Percentiles rank a stretch among this genome's conserved stretches.
Conservation (phyloP, 225 moss, liverwort and hornwort genomes). For the Bryum argenteum region DNA sequence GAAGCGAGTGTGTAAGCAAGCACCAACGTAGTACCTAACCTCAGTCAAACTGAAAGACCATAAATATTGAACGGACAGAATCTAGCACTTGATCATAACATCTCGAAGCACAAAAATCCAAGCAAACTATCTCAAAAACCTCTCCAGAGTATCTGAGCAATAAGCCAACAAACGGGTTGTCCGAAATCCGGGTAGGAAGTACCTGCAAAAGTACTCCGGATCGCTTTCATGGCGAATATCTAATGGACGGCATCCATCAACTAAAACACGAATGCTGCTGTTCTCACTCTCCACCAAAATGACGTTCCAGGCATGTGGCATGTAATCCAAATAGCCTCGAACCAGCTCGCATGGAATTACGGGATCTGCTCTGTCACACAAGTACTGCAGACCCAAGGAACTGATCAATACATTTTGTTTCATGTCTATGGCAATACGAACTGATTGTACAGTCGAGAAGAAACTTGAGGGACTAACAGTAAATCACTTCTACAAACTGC, state of each 20-base stretch:
- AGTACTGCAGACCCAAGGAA: constrained; percentile 58
- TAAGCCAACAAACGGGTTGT: not conserved
- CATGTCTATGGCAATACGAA: not conserved
- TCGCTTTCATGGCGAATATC: constrained; percentile 84
- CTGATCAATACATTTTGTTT: constrained; percentile 29
- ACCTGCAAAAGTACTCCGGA: constrained; percentile 96
- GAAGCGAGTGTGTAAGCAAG: constrained; percentile 17
- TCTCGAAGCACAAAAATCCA: constrained; percentile 3
- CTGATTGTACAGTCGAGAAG: not conserved
- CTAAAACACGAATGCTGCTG: constrained; percentile 74
- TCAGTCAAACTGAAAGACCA: constrained; percentile 6
- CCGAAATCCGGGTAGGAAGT: constrained; percentile 18
- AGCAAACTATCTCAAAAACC: not conserved
- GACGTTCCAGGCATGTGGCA: constrained; percentile 99
- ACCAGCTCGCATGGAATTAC: constrained; percentile 91
- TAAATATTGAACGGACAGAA: not conserved
- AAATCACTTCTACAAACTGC: constrained; percentile 14
- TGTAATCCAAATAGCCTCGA: constrained; percentile 94
- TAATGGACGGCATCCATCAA: constrained; percentile 88
- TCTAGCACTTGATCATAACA: constrained; percentile 15
- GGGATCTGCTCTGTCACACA: constrained; percentile 96
- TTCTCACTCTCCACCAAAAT: constrained; percentile 60
- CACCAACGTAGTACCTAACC: not conserved
- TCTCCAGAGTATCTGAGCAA: not conserved
- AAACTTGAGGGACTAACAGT: constrained; percentile 7